These are phyloP conservation scores for Aspergillus sp. DNA, from an alignment of 2,329 filamentous ascomycete species.

Conservation along the genomic window DNA sequence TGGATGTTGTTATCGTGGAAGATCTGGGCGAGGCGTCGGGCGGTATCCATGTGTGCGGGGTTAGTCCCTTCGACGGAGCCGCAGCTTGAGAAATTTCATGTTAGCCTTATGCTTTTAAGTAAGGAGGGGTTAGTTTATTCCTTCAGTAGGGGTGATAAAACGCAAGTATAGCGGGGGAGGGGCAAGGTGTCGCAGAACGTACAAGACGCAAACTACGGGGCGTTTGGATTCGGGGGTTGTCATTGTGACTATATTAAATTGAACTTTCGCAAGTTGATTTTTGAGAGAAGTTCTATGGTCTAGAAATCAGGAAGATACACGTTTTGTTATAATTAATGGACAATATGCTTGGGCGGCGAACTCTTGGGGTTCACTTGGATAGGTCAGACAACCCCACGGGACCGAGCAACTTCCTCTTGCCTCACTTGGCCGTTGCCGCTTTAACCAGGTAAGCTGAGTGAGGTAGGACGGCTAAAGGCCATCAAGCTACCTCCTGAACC, in stretches of 20 bases:
- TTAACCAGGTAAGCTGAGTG: too few relatives aligned
- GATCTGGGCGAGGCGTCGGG: slow-evolving; percentile 68
- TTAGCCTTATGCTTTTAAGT: neutral
- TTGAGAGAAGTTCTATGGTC: neutral
- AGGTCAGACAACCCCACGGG: neutral
- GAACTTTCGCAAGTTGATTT: neutral
- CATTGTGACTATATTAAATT: neutral
- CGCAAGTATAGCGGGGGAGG: slow-evolving; percentile 2
- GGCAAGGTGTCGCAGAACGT: neutral
- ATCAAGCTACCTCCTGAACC: too few relatives aligned
- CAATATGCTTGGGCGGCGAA: neutral
- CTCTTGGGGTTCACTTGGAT: neutral
- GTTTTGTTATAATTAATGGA: neutral
- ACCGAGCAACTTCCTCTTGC: too few relatives aligned
- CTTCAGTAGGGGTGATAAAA: neutral
- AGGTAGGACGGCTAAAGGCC: too few relatives aligned
- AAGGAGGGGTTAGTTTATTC: neutral
- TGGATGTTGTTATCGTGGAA: slow-evolving; percentile 76
- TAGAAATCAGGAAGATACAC: neutral
- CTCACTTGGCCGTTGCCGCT: too few relatives aligned
- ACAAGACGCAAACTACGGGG: slow-evolving; percentile 10
- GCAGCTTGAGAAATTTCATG: slow-evolving; percentile 59
- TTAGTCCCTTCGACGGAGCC: slow-evolving; percentile 74
- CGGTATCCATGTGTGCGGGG: slow-evolving; percentile 74
- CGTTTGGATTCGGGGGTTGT: slow-evolving; percentile 3